Evolutionary conservation across 345 rosid genomes (phyloP), one percentile per base, ranked within the genome.

Genomic region (Alliaria petiolata): DNA sequence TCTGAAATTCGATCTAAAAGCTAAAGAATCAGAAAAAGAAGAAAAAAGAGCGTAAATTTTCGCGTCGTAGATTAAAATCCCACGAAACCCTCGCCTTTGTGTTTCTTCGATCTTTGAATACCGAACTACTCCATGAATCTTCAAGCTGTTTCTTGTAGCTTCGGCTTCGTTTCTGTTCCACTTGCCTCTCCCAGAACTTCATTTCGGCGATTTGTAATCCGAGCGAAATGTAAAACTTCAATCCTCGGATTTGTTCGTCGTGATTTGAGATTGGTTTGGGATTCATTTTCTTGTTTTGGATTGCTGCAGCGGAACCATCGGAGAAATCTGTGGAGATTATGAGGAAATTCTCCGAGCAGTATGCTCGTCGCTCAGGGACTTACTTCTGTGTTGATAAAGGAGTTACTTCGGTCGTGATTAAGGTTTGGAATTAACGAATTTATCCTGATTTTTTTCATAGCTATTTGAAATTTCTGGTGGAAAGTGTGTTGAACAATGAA

Each of bases 331-430:
- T 91, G 39, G 99, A 95, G 66, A 67, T 91, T 25, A 91, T 95
- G 99, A 89, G 97, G 85, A 95, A 95, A 76, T 95, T 95, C 86
- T 95, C 99, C 0, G 97, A 95, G 79, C 99, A 95, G 76, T 95
- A 95, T 76, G 96, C 95, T 45, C 92, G 95, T 67, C 86, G 81
- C 62, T 95, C 99, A 1, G 99, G 91, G 54, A 95, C 99, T 14
- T 95, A 81, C 75, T 95, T 95, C 83, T 91, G 99, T 67, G 84
- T 81, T 3, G 99, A 91, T 47, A 95, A 95, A 84, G 88, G 91
- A 28, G 99, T 95, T 60, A 91, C 99, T 62, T 78, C 99, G 55
- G 99, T 95, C 56, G 99, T 95, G 25, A 87, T 95, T 56, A 89
- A 95, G 98, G 98, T 91, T 54, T 30, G 28, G 9, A 43, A 10